Conservation (phyloP, 1,284 basidiomycete genomes). For the Austroboletus niveus region DNA sequence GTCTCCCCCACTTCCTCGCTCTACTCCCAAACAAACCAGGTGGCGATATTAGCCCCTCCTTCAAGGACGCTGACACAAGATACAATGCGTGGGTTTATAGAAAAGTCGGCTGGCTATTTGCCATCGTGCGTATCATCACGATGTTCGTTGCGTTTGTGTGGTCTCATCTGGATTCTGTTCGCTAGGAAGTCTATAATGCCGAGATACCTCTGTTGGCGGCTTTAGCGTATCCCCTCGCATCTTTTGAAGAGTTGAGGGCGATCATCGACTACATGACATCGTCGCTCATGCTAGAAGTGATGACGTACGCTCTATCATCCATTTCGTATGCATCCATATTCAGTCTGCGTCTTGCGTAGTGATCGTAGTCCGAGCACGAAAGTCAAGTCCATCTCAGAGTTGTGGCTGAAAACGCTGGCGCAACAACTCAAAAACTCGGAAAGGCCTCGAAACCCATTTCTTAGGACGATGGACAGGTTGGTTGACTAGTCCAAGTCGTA, state of each 20-base stretch:
- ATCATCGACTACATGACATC: slow-evolving; percentile 32
- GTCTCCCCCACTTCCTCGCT: slow-evolving; percentile 24
- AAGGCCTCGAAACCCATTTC: slow-evolving; percentile 10
- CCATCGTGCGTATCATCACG: slow-evolving; percentile 17
- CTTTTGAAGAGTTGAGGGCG: slow-evolving; percentile 19
- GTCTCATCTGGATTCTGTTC: background rate
- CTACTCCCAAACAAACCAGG: slow-evolving; percentile 29
- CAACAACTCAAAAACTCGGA: slow-evolving; percentile 5
- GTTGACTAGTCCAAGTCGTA: slow-evolving; percentile 1
- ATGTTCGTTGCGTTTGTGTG: background rate
- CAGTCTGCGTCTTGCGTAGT: slow-evolving; percentile 2
- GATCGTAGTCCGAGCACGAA: slow-evolving; percentile 18
- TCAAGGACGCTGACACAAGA: slow-evolving; percentile 22
- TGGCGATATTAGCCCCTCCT: slow-evolving; percentile 27
- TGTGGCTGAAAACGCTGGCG: slow-evolving; percentile 17
- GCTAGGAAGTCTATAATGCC: slow-evolving; percentile 30
- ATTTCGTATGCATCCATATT: background rate
- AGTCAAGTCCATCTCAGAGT: slow-evolving; percentile 9
- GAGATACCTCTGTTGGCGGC: slow-evolving; percentile 32
- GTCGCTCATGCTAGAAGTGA: slow-evolving; percentile 34
- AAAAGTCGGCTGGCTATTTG: slow-evolving; percentile 24
- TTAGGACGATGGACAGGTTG: slow-evolving; percentile 18
- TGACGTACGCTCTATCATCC: slow-evolving; percentile 22
- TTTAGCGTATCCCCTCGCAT: slow-evolving; percentile 25
- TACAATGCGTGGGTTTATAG: slow-evolving; percentile 26